Evolutionary conservation across 2,329 filamentous ascomycete species (phyloP).

Genomic region (Cytospora paraplurivora): DNA sequence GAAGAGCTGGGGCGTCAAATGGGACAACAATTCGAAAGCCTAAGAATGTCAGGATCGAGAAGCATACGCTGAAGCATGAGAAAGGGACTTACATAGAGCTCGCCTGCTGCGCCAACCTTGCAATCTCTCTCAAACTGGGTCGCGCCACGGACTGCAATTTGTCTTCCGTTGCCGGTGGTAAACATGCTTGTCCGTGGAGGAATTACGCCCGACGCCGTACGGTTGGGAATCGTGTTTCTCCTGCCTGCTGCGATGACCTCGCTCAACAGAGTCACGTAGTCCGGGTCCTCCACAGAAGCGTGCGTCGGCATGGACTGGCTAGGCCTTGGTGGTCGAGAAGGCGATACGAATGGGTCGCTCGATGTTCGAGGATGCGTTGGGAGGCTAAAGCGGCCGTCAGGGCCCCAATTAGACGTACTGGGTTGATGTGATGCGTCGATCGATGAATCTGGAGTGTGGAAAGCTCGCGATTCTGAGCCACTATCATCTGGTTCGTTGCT

Average conservation of each 20-base stretch:
- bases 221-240: constrained; percentile 3
- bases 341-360: not conserved
- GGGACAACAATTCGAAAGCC: constrained; percentile 46
- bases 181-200: constrained; percentile 1
- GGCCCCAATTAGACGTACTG: not conserved
- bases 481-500: not conserved
- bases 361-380: no score
- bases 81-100: constrained; percentile 30
- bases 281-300: not conserved
- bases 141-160: not conserved
- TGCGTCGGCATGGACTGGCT: not conserved
- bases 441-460: not conserved
- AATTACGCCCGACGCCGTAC: constrained; percentile 3
- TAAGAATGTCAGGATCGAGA: not conserved
- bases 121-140: constrained; percentile 24
- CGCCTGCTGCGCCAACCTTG: constrained; percentile 32
- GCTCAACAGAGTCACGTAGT: constrained; percentile 22
- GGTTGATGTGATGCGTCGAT: not conserved
- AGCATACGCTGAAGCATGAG: not conserved
- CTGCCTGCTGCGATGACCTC: constrained; percentile 22
- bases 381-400: not conserved
- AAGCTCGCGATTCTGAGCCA: not conserved
- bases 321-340: not conserved
- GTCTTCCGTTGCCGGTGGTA: not conserved
- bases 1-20: constrained; percentile 35